Evolutionary conservation across 2,329 filamentous ascomycete species (phyloP).

Genomic region (Fusarium domesticum): DNA sequence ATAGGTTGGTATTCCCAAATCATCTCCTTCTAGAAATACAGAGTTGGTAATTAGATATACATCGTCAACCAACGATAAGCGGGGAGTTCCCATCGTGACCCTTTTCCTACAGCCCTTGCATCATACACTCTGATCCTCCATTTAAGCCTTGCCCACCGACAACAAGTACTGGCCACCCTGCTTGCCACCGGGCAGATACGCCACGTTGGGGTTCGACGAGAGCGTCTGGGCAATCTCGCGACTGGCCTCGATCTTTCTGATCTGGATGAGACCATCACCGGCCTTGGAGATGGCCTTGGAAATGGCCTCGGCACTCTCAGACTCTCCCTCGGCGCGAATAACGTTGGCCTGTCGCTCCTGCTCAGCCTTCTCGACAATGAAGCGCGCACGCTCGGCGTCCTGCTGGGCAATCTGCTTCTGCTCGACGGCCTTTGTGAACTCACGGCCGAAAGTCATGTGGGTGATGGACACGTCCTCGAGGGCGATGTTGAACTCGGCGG

Average conservation of each 20-base stretch:
- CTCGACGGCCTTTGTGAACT: constrained; percentile 98
- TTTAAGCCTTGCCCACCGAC: constrained; percentile 46
- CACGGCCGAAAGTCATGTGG: constrained; percentile 99
- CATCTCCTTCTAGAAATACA: constrained; percentile 37
- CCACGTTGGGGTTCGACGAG: constrained; percentile 88
- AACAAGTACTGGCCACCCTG: constrained; percentile 54
- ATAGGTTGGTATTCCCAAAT: constrained; percentile 24
- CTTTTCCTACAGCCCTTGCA: constrained; percentile 9
- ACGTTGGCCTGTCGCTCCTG: constrained; percentile 98
- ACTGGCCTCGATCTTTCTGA: constrained; percentile 94
- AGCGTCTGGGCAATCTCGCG: constrained; percentile 92
- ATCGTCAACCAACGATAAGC: constrained; percentile 33
- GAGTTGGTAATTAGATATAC: constrained; percentile 27
- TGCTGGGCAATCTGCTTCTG: constrained; percentile 99
- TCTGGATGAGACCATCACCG: constrained; percentile 91
- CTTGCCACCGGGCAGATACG: constrained; percentile 81
- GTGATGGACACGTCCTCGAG: constrained; percentile 99
- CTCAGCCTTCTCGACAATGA: constrained; percentile 98
- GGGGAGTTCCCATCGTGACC: constrained; percentile 33
- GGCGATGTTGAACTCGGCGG: constrained; percentile 96
- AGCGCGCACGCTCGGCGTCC: constrained; percentile 93
- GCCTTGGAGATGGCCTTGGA: constrained; percentile 88
- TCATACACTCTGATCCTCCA: constrained; percentile 5
- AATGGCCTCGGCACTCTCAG: constrained; percentile 94
- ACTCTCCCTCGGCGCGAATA: constrained; percentile 96